Percentiles rank a stretch among this genome's conserved stretches.
Evolutionary conservation across 2,329 filamentous ascomycete species (phyloP).

Genomic region (Aspergillus pseudotamarii): DNA sequence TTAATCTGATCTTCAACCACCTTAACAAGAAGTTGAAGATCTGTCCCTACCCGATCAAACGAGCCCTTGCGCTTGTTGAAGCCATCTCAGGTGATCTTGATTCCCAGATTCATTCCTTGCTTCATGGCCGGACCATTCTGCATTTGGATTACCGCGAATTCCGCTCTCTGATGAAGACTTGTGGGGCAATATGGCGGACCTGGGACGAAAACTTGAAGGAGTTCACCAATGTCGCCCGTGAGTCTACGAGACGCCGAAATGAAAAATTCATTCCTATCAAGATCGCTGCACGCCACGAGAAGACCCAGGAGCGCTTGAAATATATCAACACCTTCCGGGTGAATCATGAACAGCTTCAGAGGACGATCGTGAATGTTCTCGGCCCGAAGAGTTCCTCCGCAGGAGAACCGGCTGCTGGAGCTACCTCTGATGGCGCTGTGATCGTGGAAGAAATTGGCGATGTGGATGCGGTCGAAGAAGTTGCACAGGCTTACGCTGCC

Average conservation of each 20-base stretch:
- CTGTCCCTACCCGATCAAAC: constrained; percentile 89
- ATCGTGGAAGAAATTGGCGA: constrained; percentile 94
- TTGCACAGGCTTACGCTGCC: constrained; percentile 90
- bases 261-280: constrained; percentile 99
- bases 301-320: constrained; percentile 85
- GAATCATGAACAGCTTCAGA: constrained; percentile 96
- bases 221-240: constrained; percentile 95
- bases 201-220: constrained; percentile 98
- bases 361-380: constrained; percentile 95
- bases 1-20: constrained; percentile 87
- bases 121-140: constrained; percentile 85
- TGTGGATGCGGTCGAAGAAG: constrained; percentile 94
- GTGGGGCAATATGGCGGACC: constrained; percentile 81
- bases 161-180: constrained; percentile 76
- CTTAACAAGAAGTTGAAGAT: constrained; percentile 98
- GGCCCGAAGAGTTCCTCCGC: constrained; percentile 70
- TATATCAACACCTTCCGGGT: constrained; percentile 94
- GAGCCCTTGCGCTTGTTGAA: constrained; percentile 91
- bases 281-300: constrained; percentile 81
- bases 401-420: constrained; percentile 43
- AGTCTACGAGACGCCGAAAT: constrained; percentile 88
- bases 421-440: constrained; percentile 62
- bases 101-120: constrained; percentile 77
- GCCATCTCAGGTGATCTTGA: constrained; percentile 95
- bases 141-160: constrained; percentile 93